Base-by-base conservation (phyloP, 495 filamentous ascomycete species). In the Tuber indicum region DNA sequence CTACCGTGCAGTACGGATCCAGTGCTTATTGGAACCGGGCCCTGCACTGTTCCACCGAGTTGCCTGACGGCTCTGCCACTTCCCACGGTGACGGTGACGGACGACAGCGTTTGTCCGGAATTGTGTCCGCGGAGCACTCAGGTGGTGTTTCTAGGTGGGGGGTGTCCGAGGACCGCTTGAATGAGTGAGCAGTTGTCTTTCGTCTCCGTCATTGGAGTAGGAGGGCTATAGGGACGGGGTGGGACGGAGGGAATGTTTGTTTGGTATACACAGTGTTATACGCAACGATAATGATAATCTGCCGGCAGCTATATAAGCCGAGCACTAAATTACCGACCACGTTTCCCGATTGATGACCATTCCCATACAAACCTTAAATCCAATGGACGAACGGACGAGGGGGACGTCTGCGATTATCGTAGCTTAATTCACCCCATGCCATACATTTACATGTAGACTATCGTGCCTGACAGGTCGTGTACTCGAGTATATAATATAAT, bases 21-120 rank as follows among this genome's bases (percentile, higher is more conserved):
- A 32, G 74, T 71, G 16, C 70, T 72, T 3, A 78, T 76, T 17
- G 23, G 49, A 43, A 39, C 78, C 14, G 71, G 70, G 52, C 75
- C 72, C n/a, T 80, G 78, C 45, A 79, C 78, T 6, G 46, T 76
- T 43, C 78, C 78, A 17, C 77, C 72, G 73, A 80, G 70, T 39
- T 80, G 78, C 41, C 70, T 78, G 0, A 74, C 73, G 16, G 58
- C 26, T 36, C 17, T 12, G 45, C 45, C 71, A 5, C 44, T 47
- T 9, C 52, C 49, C 6, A 80, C 78, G 8, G 71, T 72, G 7
- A 69, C 62, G 3, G 77, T 76, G 1, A 58, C 43, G 43, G 70
- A 72, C 19, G 62, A 32, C 8, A 71, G 39, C 0, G 42, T 21
- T 19, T 80, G 78, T 66, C 71, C 77, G 36, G 58, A 47, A 42